Evolutionary conservation across 1,284 basidiomycete species (phyloP), one percentile per base, ranked within the genome.

Genomic region (Hymenochaete sp.): DNA sequence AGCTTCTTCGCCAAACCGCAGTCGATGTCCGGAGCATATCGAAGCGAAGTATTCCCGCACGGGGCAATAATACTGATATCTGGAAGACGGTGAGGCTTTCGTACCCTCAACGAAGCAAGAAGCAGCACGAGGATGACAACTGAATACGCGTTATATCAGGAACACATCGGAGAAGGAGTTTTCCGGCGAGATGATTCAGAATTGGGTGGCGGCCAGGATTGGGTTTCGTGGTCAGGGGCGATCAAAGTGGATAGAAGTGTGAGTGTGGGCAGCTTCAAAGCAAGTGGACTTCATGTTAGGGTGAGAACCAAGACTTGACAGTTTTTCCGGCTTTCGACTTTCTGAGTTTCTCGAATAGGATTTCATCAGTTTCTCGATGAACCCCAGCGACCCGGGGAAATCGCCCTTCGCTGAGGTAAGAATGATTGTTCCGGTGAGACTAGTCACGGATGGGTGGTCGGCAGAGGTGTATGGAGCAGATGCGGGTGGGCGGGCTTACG

Each of bases 371-470:
- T 61, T 85, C 14, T 72, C 73, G 1, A 66, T 82, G 59, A 67
- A 64, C 0, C 78, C 82, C 3, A 66, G 69, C 3, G 76, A 83
- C 46, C 65, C 68, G 7, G 55, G 60, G 13, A 76, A 73, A 53
- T 66, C 72, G 2, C 67, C 73, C 0, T 81, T 83, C 58, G 60
- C 56, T 42, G 77, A 79, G 41, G 61, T 82, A 26, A 71, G 81
- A 9, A 67, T 72, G 45, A 67, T 72, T 19, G 62, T 83, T 13
- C 79, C 80, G 9, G 62, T 85, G 21, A 73, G 73, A n/a, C 61
- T 85, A n/a, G 71, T 73, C 3, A 84, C 82, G 2, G 79, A 85
- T 53, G 57, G 67, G 3, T 82, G 72, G 71, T 64, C 60, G 31
- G 56, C 64, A n/a, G 70, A 73, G 33, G 55, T 39, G 2, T 49